Base-by-base conservation (phyloP, 495 filamentous ascomycete genomes). In the Staphylotrichum longicolle region DNA sequence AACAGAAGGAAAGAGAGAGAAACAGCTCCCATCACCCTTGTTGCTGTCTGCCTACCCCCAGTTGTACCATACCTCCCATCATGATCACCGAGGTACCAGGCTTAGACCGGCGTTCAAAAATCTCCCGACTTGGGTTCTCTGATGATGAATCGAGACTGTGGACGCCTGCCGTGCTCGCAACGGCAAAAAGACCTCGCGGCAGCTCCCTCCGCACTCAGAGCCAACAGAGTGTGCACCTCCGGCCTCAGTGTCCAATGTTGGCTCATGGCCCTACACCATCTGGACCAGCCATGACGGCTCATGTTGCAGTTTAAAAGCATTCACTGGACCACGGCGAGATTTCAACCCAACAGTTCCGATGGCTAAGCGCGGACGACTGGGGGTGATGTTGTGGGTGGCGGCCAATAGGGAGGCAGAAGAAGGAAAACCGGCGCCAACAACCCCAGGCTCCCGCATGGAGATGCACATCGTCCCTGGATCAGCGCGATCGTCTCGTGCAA, bases 291-390 rank as follows among this genome's bases (percentile, higher is more conserved):
- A 27, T 27, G n/a, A 27, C 20, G 20, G 20, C 20, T 27, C 20
- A 27, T 0, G 20, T 27, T 27, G 20, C 20, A 27, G 20, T 11
- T n/a, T 8, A 9, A 32, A 42, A 11, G 14, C 20, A 32, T 11
- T 46, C 41, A 54, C 48, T 60, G 58, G 48, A 4, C n/a, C 57
- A 40, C 45, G 20, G 48, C 30, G 47, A 44, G 57, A 45, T 59
- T 37, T 7, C 41, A 30, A 39, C 52, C 53, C 10, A 30, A n/a
- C 10, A 1, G 48, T 32, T 33, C 35, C 55, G 35, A 58, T 41
- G n/a, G 37, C 14, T 53, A 60, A 60, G 58, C 58, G 58, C 49
- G 39, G 32, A 10, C 15, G 49, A 8, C 58, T 2, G n/a, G 53
- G 39, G 49, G 40, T 32, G n/a, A 54, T 46, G 5, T 34, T 39